phyloP scores from a whole-genome alignment of 805 yeast genomes.

The Metschnikowia rubicola region DNA sequence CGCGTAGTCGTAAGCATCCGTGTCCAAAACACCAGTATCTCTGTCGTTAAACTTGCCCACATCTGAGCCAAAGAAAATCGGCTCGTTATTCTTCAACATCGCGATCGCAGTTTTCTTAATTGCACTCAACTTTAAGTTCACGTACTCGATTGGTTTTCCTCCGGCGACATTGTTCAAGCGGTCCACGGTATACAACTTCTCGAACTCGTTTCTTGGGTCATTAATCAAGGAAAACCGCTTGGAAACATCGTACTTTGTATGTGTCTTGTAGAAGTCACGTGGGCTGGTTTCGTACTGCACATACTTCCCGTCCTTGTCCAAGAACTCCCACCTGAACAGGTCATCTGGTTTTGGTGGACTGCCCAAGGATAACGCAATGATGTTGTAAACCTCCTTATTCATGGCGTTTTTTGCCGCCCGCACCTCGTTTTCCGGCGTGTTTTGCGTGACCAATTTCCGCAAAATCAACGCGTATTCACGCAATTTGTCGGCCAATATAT shows the following conservation, averaged over 20 bases:
- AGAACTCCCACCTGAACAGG: conserved; percentile 68
- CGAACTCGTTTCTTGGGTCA: conserved; percentile 76
- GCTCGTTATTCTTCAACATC: conserved; percentile 68
- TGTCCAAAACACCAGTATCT: conserved; percentile 67
- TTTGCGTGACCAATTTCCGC: conserved; percentile 47
- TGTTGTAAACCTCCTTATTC: conserved; percentile 62
- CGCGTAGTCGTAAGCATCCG: conserved; percentile 63
- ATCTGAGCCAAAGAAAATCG: conserved; percentile 86
- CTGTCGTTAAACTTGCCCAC: conserved; percentile 75
- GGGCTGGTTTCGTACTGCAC: conserved; percentile 59
- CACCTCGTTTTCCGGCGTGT: conserved; percentile 39
- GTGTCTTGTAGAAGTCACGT: conserved; percentile 53
- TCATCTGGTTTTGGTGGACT: conserved; percentile 74
- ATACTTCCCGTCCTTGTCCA: conserved; percentile 65
- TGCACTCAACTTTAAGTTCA: conserved; percentile 59
- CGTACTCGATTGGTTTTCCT: conserved; percentile 66
- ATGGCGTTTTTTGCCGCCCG: conserved; percentile 32
- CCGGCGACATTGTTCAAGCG: conserved; percentile 70
- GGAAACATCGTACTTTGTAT: conserved; percentile 50
- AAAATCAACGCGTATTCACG: conserved; percentile 75
- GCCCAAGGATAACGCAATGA: conserved; percentile 68
- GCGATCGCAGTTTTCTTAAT: conserved; percentile 61
- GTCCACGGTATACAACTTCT: conserved; percentile 64
- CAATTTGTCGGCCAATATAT: conserved; percentile 61
- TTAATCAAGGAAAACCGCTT: conserved; percentile 65